phyloP scores from a whole-genome alignment of 352 stramenopile genomes.

The Peronospora tabacina region DNA sequence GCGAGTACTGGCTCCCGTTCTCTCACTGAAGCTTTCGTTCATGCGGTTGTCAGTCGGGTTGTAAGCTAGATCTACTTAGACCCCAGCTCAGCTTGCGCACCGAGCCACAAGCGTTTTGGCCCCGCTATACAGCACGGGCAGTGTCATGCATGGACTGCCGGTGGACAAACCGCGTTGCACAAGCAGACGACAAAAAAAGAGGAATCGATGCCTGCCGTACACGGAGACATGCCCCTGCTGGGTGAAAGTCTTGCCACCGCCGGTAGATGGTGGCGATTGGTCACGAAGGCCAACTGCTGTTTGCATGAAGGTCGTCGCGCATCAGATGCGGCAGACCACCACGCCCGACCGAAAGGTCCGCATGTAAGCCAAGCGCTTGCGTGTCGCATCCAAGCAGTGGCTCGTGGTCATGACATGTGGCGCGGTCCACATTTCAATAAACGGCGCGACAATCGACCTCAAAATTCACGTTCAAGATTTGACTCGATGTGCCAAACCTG shows the following conservation, averaged over 20 bases:
- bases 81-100: constrained; percentile 19
- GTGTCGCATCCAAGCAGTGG: constrained; percentile 6
- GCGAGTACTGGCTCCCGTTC: constrained; percentile 15
- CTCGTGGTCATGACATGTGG: neutral
- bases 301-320: neutral
- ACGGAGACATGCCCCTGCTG: constrained; percentile 10
- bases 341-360: constrained; percentile 6
- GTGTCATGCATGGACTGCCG: neutral
- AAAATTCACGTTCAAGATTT: constrained; percentile 1
- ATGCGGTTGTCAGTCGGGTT: constrained; percentile 11
- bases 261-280: constrained; percentile 10
- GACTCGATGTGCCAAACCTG: neutral
- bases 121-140: constrained; percentile 22
- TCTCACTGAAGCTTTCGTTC: constrained; percentile 8
- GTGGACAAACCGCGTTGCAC: constrained; percentile 6
- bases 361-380: constrained; percentile 9
- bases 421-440: neutral
- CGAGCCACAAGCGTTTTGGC: constrained; percentile 1
- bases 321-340: constrained; percentile 3
- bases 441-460: neutral
- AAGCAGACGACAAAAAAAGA: constrained; percentile 12
- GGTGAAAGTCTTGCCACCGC: constrained; percentile 23
- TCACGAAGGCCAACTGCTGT: neutral
- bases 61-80: constrained; percentile 2
- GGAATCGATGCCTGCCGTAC: constrained; percentile 20